Conservation (phyloP, 208 protist genomes). For the Naegleria gruberi region DNA sequence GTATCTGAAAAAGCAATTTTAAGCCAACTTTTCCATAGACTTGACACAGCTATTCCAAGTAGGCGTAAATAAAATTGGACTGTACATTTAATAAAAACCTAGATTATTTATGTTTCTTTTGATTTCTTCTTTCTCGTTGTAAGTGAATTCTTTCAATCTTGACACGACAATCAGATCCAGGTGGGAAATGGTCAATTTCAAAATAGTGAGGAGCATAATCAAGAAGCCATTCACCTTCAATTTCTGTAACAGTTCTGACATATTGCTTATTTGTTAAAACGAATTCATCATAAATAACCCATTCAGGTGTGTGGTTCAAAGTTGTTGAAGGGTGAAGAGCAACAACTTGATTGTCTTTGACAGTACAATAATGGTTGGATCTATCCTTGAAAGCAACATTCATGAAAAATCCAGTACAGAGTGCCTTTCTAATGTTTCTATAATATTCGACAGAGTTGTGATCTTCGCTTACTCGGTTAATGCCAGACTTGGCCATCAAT, state of each 20-base stretch:
- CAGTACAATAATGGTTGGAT: conserved; percentile 64
- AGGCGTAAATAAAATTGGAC: background rate
- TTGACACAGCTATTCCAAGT: background rate
- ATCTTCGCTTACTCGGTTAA: conserved; percentile 39
- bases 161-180: background rate
- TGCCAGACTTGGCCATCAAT: conserved; percentile 38
- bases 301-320: conserved; percentile 67
- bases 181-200: conserved; percentile 29
- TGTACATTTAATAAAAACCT: background rate
- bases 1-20: background rate
- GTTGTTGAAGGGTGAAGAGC: conserved; percentile 43
- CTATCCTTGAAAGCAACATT: conserved; percentile 67
- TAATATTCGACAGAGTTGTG: conserved; percentile 53
- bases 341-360: conserved; percentile 72
- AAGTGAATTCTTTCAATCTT: background rate
- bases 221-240: conserved; percentile 60
- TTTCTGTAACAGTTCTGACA: conserved; percentile 71
- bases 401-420: conserved; percentile 72
- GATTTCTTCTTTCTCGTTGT: background rate
- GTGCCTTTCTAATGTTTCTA: conserved; percentile 58
- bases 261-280: conserved; percentile 52
- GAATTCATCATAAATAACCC: conserved; percentile 82
- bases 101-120: background rate
- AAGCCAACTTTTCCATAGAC: background rate
- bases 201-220: conserved; percentile 55